Evolutionary conservation across 441 rosid genomes (phyloP).

Genomic region (Gossypium aridum): DNA sequence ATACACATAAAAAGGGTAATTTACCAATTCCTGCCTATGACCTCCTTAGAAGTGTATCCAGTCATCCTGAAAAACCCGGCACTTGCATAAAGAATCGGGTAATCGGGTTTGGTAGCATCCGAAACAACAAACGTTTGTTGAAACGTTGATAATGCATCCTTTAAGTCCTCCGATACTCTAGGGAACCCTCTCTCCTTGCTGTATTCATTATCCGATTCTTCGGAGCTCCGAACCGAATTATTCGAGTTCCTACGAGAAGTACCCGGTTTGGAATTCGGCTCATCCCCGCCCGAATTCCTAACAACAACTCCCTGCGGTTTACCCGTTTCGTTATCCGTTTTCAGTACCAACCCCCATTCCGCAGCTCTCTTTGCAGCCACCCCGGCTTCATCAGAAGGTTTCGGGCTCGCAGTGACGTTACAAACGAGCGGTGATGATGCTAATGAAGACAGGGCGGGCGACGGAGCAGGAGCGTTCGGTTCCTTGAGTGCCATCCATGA

Average conservation of each 20-base stretch:
- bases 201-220: constrained; percentile 56
- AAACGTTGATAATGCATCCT: constrained; percentile 75
- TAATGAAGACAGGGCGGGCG: constrained; percentile 15
- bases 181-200: constrained; percentile 55
- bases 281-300: constrained; percentile 77
- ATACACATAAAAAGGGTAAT: neutral
- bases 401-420: constrained; percentile 8
- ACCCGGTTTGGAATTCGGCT: constrained; percentile 30
- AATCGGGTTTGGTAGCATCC: constrained; percentile 87
- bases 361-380: constrained; percentile 85
- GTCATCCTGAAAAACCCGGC: constrained; percentile 98
- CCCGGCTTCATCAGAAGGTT: constrained; percentile 32
- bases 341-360: constrained; percentile 92
- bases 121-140: constrained; percentile 95
- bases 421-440: constrained; percentile 14
- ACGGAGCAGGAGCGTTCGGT: constrained; percentile 53
- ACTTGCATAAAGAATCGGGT: constrained; percentile 89
- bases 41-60: constrained; percentile 87
- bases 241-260: constrained; percentile 51
- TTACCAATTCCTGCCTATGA: constrained; percentile 89
- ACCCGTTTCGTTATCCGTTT: constrained; percentile 76
- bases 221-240: constrained; percentile 72
- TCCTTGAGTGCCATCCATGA: constrained; percentile 96
- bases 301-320: constrained; percentile 73
- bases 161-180: constrained; percentile 69